Evolutionary conservation across 257 asterid genomes (phyloP).

Genomic region (Schizonepeta tenuifolia): DNA sequence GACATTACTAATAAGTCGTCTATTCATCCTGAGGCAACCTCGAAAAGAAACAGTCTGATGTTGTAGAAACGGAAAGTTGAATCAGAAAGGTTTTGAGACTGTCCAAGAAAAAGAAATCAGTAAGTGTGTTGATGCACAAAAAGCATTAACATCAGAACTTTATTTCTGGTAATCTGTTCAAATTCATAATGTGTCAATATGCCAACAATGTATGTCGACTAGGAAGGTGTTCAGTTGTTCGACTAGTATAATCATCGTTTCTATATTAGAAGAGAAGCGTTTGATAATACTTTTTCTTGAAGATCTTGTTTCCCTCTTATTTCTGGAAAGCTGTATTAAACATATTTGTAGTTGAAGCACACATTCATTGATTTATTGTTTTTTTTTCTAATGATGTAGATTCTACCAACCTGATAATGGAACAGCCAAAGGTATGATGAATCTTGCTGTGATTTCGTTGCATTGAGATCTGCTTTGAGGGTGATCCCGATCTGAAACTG

Average conservation of each 20-base stretch:
- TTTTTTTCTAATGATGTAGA: slow-evolving; percentile 35
- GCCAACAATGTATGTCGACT: background rate
- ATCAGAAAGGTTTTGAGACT: slow-evolving; percentile 38
- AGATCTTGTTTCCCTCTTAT: background rate
- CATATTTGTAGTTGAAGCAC: background rate
- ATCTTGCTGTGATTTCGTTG: slow-evolving; percentile 17
- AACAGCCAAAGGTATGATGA: slow-evolving; percentile 39
- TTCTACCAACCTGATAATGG: slow-evolving; percentile 23
- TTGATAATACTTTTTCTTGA: background rate
- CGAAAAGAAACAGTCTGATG: slow-evolving; percentile 42
- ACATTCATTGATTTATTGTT: background rate
- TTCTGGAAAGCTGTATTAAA: background rate
- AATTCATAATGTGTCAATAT: background rate
- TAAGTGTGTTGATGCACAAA: slow-evolving; percentile 67
- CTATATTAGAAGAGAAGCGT: background rate
- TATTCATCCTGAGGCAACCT: slow-evolving; percentile 40
- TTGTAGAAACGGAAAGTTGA: slow-evolving; percentile 39
- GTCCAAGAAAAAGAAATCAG: slow-evolving; percentile 30
- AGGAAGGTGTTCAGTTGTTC: background rate
- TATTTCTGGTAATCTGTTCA: slow-evolving; percentile 52
- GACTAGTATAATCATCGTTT: background rate
- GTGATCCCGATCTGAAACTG: slow-evolving; percentile 31
- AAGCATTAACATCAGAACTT: slow-evolving; percentile 23
- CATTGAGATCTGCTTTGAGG: slow-evolving; percentile 34
- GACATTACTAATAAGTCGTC: slow-evolving; percentile 76